These are phyloP conservation scores for Fusarium sp. DNA, from an alignment of 2,329 filamentous ascomycete genomes.

Conservation along the genomic window DNA sequence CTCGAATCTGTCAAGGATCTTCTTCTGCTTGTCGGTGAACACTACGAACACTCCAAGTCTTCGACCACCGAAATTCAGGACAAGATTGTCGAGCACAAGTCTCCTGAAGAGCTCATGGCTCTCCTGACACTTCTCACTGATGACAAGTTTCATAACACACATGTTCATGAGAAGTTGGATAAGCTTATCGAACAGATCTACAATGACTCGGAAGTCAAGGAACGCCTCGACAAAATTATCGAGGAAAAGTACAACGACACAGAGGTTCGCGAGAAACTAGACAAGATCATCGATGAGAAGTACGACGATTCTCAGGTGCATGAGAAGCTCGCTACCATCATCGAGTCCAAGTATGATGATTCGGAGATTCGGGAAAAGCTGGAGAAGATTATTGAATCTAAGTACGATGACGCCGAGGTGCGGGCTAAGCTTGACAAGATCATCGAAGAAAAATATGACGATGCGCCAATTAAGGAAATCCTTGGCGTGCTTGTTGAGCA, in stretches of 20 bases:
- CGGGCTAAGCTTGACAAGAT: constrained; percentile 39
- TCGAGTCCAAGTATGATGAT: constrained; percentile 44
- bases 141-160: constrained; percentile 59
- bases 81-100: constrained; percentile 69
- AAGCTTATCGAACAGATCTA: constrained; percentile 40
- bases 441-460: constrained; percentile 42
- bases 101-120: constrained; percentile 63
- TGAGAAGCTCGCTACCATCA: constrained; percentile 62
- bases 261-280: constrained; percentile 16
- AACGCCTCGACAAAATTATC: constrained; percentile 40
- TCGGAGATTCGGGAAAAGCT: constrained; percentile 44
- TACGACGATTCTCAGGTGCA: constrained; percentile 62
- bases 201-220: constrained; percentile 41
- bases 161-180: constrained; percentile 44
- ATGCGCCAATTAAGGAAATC: constrained; percentile 44
- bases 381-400: constrained; percentile 52
- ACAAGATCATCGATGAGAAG: constrained; percentile 48
- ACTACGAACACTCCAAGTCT: constrained; percentile 87
- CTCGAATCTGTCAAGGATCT: constrained; percentile 87
- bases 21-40: constrained; percentile 81
- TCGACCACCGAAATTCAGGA: constrained; percentile 65
- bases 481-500: constrained; percentile 32
- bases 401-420: constrained; percentile 63
- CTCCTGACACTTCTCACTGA: constrained; percentile 54
- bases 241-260: constrained; percentile 17